phyloP scores from a whole-genome alignment of 2,329 filamentous ascomycete genomes.

The Aureobasidium uvarum region DNA sequence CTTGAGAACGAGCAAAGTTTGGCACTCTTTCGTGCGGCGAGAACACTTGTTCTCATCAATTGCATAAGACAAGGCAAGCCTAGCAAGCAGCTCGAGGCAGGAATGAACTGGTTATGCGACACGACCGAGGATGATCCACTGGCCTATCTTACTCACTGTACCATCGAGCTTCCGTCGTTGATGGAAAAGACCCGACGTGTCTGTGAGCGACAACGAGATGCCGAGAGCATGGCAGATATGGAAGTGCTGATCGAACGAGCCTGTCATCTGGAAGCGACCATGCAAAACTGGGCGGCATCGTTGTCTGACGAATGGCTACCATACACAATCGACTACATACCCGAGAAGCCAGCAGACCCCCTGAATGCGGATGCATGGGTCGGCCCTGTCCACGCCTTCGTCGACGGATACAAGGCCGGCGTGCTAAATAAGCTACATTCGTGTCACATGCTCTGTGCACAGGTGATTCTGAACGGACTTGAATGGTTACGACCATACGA shows the following conservation, averaged over 20 bases:
- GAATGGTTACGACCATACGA: slow-evolving; percentile 22
- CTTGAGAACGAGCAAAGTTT: slow-evolving; percentile 29
- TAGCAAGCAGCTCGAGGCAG: slow-evolving; percentile 8
- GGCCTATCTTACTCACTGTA: slow-evolving; percentile 15
- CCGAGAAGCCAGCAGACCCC: slow-evolving; percentile 5
- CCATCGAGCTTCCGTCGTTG: slow-evolving; percentile 19
- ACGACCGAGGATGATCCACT: slow-evolving; percentile 11
- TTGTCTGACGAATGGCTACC: slow-evolving; percentile 21
- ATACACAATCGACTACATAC: slow-evolving; percentile 19
- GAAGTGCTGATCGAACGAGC: slow-evolving; percentile 12
- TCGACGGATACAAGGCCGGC: slow-evolving; percentile 12
- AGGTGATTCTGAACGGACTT: slow-evolving; percentile 7
- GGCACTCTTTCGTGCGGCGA: slow-evolving; percentile 23
- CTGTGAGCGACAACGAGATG: not conserved
- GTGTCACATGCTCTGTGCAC: slow-evolving; percentile 10
- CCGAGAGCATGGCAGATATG: slow-evolving; percentile 15
- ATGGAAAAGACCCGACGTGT: not conserved
- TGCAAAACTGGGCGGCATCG: slow-evolving; percentile 20
- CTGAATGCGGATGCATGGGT: slow-evolving; percentile 17
- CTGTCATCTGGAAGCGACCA: slow-evolving; percentile 9
- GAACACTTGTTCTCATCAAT: slow-evolving; percentile 26
- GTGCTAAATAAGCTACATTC: slow-evolving; percentile 22
- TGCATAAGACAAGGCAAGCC: slow-evolving; percentile 23
- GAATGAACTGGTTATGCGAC: slow-evolving; percentile 21
- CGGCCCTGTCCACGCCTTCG: slow-evolving; percentile 20